Evolutionary conservation across 1,284 basidiomycete species (phyloP).

Genomic region (Ceratobasidium sp.): DNA sequence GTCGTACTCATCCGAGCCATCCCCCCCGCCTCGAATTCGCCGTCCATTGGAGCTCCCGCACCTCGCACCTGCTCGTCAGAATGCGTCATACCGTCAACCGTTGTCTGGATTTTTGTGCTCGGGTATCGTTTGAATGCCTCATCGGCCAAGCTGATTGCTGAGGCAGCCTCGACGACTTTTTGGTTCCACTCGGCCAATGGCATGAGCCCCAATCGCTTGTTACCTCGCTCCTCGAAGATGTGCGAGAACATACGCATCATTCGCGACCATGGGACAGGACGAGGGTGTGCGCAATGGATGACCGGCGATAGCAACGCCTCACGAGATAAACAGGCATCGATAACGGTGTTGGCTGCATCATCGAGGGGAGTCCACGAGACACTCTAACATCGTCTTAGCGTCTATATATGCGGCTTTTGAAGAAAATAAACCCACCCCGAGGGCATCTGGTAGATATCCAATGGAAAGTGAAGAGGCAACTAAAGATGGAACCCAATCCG

Average conservation of each 20-base stretch:
- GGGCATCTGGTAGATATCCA: conserved; percentile 1
- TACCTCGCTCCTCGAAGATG: conserved; percentile 32
- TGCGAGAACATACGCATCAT: conserved; percentile 45
- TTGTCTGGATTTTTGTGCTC: conserved; percentile 19
- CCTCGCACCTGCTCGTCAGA: conserved; percentile 2
- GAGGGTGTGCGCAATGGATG: conserved; percentile 48
- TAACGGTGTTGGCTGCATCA: conserved; percentile 37
- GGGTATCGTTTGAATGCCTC: conserved; percentile 6
- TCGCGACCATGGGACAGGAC: conserved; percentile 45
- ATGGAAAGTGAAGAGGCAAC: conserved; percentile 9
- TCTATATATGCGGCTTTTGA: background rate
- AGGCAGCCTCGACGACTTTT: background rate
- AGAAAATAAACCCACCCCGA: background rate
- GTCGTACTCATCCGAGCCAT: background rate
- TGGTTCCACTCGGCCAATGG: conserved; percentile 48
- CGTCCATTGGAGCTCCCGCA: too few relatives aligned
- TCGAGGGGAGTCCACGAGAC: conserved; percentile 51
- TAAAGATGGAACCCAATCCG: conserved; percentile 38
- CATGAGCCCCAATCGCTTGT: conserved; percentile 45
- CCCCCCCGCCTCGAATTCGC: background rate
- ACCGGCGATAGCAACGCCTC: background rate
- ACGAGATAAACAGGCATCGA: conserved; percentile 43
- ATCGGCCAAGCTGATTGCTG: background rate
- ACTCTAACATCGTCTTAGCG: background rate
- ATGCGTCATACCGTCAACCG: conserved; percentile 1